Conservation (phyloP, 345 rosid species). For the Salix dunnii region DNA sequence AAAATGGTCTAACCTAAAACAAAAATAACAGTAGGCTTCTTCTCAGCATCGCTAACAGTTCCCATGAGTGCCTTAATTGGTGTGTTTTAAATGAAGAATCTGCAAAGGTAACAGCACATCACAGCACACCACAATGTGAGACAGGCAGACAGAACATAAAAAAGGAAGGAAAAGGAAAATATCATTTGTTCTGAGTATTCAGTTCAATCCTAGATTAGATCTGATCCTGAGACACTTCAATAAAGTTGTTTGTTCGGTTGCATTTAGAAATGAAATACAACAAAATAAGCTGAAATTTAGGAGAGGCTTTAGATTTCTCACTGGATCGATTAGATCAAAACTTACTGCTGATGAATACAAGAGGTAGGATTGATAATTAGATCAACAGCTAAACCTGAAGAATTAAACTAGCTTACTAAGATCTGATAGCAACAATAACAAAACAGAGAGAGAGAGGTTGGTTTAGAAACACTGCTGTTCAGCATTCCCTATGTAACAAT, state of each 20-base stretch:
- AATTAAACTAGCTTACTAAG: background rate
- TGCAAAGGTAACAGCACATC: background rate
- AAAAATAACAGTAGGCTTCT: constrained; percentile 74
- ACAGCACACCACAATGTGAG: background rate
- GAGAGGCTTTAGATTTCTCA: too few species aligned
- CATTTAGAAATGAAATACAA: too few species aligned
- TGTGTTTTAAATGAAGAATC: background rate
- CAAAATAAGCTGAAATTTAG: too few species aligned
- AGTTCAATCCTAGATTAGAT: background rate
- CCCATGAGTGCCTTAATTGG: constrained; percentile 43
- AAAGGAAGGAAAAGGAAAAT: background rate
- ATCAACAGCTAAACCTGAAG: too few species aligned
- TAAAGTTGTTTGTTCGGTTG: too few species aligned
- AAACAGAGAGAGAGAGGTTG: background rate
- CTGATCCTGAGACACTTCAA: background rate
- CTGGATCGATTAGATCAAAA: too few species aligned
- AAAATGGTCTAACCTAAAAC: constrained; percentile 61
- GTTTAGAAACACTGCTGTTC: background rate
- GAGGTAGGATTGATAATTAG: background rate
- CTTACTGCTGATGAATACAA: too few species aligned
- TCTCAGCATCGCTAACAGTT: constrained; percentile 42
- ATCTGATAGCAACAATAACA: background rate
- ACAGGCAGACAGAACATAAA: background rate
- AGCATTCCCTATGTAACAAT: too few species aligned
- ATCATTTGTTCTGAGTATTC: background rate